These are phyloP conservation scores for Rhizomucor pusillus DNA, from an alignment of 371 early-diverging fungal species.

Conservation along the genomic window DNA sequence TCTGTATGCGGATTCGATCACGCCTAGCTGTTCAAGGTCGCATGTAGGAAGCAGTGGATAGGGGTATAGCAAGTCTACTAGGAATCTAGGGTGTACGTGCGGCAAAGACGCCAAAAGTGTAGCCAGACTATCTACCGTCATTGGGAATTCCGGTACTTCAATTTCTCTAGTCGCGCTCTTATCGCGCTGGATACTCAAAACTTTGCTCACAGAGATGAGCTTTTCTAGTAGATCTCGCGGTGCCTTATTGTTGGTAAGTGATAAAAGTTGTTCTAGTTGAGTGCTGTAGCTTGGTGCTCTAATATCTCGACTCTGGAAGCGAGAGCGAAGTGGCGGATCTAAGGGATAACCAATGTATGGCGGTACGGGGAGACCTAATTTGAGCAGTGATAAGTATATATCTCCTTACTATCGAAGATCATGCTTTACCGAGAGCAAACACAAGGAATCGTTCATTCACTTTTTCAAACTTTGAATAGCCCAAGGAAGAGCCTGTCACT, in stretches of 20 bases:
- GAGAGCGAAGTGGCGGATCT: conserved; percentile 82
- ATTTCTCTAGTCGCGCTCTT: conserved; percentile 43
- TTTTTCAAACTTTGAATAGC: conserved; percentile 53
- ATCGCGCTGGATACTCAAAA: conserved; percentile 51
- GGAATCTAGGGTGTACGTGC: conserved; percentile 51
- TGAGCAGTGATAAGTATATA: too few species aligned
- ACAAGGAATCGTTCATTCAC: conserved; percentile 74
- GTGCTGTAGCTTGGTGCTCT: conserved; percentile 59
- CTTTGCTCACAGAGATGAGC: conserved; percentile 61
- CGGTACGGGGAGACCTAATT: conserved; percentile 72
- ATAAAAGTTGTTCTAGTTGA: conserved; percentile 55
- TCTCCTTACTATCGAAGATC: not conserved
- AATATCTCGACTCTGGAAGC: conserved; percentile 75
- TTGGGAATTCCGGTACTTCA: conserved; percentile 73
- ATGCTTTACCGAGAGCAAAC: conserved; percentile 62
- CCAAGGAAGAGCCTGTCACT: conserved; percentile 27
- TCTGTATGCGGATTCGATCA: conserved; percentile 68
- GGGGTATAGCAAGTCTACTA: conserved; percentile 69
- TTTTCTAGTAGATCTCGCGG: conserved; percentile 48
- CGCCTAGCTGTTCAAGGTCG: conserved; percentile 58
- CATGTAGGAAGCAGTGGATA: conserved; percentile 63
- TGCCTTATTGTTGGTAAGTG: conserved; percentile 24
- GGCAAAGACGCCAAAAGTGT: conserved; percentile 50
- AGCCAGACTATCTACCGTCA: conserved; percentile 56
- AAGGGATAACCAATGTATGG: conserved; percentile 78